These are phyloP conservation scores for Tremellales sp. DNA, from an alignment of 1,284 basidiomycete genomes.

Conservation along the genomic window DNA sequence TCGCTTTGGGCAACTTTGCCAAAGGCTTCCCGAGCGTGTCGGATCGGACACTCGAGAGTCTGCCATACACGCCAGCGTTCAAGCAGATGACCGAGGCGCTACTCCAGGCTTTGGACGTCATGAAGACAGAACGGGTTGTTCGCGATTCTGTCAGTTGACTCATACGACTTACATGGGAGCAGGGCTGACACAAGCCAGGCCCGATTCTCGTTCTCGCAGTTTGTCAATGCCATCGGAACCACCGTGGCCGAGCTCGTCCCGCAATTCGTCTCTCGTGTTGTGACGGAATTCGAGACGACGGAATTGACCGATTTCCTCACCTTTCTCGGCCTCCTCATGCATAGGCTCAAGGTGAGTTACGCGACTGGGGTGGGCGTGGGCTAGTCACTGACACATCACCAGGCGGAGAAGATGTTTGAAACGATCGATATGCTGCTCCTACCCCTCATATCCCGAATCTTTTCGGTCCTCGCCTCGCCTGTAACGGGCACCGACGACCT, in stretches of 20 bases:
- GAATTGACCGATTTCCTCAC: constrained; percentile 95
- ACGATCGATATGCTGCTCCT: constrained; percentile 88
- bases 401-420: constrained; percentile 45
- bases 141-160: constrained; percentile 75
- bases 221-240: constrained; percentile 82
- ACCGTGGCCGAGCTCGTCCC: constrained; percentile 52
- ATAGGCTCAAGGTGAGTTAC: constrained; percentile 75
- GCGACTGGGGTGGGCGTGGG: background rate
- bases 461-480: constrained; percentile 73
- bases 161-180: background rate
- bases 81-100: constrained; percentile 84
- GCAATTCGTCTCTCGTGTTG: constrained; percentile 74
- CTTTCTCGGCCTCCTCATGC: constrained; percentile 86
- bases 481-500: constrained; percentile 88
- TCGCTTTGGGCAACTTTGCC: constrained; percentile 90
- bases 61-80: constrained; percentile 75
- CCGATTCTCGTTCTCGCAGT: constrained; percentile 89
- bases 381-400: constrained; percentile 7
- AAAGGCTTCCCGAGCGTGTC: constrained; percentile 95
- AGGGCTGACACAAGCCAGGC: constrained; percentile 55
- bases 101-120: constrained; percentile 76
- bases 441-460: constrained; percentile 80
- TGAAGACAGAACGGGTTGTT: constrained; percentile 83
- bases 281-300: constrained; percentile 84
- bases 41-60: constrained; percentile 63